Conservation (phyloP, 225 moss, liverwort and hornwort species). For the Pseudisothecium myosuroides region DNA sequence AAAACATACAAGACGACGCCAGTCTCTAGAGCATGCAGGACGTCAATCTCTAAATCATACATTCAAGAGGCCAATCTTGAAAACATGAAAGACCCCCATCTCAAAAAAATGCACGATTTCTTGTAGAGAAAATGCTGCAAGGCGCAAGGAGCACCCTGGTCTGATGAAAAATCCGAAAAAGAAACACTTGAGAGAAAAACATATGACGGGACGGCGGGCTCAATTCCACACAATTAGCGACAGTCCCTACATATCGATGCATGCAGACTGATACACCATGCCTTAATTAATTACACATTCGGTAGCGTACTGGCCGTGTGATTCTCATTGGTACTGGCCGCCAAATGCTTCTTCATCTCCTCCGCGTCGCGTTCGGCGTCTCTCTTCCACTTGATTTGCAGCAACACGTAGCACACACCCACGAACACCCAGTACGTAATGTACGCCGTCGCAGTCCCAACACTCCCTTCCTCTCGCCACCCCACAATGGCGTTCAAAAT, state of each 20-base stretch:
- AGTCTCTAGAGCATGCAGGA: not conserved
- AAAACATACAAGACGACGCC: not conserved
- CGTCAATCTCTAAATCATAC: no score
- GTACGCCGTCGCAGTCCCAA: constrained; percentile 43
- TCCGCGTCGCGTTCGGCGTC: constrained; percentile 16
- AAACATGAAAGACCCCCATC: not conserved
- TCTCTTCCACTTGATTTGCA: constrained; percentile 24
- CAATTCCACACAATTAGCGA: not conserved
- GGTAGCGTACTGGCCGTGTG: not conserved
- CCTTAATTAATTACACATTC: not conserved
- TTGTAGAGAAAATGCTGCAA: not conserved
- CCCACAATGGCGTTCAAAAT: constrained; percentile 47
- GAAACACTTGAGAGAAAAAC: no score
- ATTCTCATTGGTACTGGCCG: not conserved
- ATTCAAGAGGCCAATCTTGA: not conserved
- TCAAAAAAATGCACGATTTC: not conserved
- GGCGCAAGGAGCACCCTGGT: not conserved
- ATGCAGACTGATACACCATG: not conserved
- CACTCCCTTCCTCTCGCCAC: constrained; percentile 49
- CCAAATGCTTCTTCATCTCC: not conserved
- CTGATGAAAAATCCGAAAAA: not conserved
- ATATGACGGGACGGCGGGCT: no score
- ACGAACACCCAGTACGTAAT: constrained; percentile 51
- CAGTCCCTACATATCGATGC: not conserved
- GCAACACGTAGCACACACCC: not conserved